Percentiles rank a stretch among this genome's conserved stretches.
Conservation (phyloP, 352 stramenopile species). For the Elongisporangium senticosum region DNA sequence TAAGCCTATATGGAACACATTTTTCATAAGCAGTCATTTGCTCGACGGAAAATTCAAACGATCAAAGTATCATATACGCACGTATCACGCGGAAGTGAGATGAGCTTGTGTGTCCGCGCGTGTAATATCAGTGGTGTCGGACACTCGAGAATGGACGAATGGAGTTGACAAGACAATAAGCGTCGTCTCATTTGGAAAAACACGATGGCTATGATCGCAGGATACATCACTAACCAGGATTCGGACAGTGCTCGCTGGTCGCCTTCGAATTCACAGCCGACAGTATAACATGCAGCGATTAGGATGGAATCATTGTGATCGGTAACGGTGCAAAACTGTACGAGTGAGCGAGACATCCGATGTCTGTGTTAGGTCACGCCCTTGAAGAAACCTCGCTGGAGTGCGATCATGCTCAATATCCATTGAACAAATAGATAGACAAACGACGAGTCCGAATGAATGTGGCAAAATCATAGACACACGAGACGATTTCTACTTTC, state of each 20-base stretch:
- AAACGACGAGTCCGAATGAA: constrained; percentile 39
- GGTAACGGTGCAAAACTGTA: constrained; percentile 34
- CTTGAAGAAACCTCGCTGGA: constrained; percentile 21
- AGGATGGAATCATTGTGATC: constrained; percentile 30
- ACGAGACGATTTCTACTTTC: constrained; percentile 8
- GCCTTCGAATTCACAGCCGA: constrained; percentile 38
- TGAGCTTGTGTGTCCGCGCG: no score
- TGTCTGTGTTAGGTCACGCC: constrained; percentile 17
- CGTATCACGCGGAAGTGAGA: no score
- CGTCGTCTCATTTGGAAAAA: no score
- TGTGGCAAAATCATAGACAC: constrained; percentile 35
- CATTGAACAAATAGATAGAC: constrained; percentile 23
- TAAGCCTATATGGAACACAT: no score
- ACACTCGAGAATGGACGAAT: no score
- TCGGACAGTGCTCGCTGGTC: constrained; percentile 35
- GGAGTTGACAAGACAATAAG: no score
- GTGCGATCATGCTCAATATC: constrained; percentile 28
- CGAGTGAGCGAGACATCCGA: constrained; percentile 30
- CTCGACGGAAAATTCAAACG: no score
- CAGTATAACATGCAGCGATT: constrained; percentile 31
- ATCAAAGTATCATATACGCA: no score
- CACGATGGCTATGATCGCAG: no score
- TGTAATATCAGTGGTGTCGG: no score
- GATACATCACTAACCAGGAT: constrained; percentile 43
- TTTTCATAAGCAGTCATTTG: no score